phyloP scores from a whole-genome alignment of 768 basidiomycete genomes.

The Leccinum fibrillosum region DNA sequence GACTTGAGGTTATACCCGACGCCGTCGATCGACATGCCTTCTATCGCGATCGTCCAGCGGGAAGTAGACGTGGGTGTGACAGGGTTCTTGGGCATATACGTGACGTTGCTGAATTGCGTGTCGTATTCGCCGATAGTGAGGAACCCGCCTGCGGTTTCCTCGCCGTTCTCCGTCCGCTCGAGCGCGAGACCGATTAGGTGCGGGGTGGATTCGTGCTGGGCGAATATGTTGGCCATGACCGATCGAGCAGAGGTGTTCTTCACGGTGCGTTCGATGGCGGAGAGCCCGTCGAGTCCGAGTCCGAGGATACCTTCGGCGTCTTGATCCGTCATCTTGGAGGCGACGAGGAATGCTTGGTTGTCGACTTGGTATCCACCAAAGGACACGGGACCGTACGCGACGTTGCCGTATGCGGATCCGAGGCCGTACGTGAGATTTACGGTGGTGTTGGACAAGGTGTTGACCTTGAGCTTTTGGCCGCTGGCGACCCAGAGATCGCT shows the following conservation, averaged over 20 bases:
- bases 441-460: constrained; percentile 29
- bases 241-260: constrained; percentile 22
- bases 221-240: constrained; percentile 40
- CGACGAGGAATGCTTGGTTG: constrained; percentile 27
- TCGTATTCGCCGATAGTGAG: constrained; percentile 44
- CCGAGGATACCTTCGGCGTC: constrained; percentile 25
- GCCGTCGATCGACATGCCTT: constrained; percentile 36
- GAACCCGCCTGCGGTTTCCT: constrained; percentile 39
- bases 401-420: constrained; percentile 36
- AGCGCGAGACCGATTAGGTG: constrained; percentile 43
- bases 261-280: constrained; percentile 16
- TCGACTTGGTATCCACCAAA: constrained; percentile 34
- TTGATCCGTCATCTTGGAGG: constrained; percentile 13
- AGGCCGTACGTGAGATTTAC: constrained; percentile 36
- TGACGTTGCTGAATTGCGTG: constrained; percentile 30
- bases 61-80: constrained; percentile 34
- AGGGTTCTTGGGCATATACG: constrained; percentile 28
- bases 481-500: constrained; percentile 29
- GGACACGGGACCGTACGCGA: constrained; percentile 34
- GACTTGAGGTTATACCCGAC: constrained; percentile 29
- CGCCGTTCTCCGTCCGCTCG: constrained; percentile 38
- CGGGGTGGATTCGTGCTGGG: constrained; percentile 31
- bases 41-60: constrained; percentile 43
- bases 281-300: constrained; percentile 26
- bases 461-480: constrained; percentile 23